Conservation (phyloP, 805 yeast genomes). For the Trichomonascus vanleenenianus region DNA sequence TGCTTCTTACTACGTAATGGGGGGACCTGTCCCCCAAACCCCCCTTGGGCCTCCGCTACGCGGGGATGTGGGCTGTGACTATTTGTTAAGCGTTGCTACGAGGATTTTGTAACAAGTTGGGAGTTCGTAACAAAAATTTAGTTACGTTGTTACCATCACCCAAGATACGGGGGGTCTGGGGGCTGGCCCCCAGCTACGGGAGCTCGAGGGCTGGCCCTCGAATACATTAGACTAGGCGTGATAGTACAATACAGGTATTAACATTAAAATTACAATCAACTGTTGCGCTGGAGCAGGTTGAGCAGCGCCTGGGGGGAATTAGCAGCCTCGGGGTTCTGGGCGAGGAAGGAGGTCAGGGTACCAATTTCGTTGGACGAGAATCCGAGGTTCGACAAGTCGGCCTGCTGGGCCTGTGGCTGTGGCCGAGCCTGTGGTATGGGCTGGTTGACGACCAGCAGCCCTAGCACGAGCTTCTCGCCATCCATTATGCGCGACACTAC, state of each 20-base stretch:
- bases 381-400: slow-evolving; percentile 13
- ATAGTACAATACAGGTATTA: neutral
- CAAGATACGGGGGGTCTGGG: no score
- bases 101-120: no score
- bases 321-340: slow-evolving; percentile 22
- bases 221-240: no score
- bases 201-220: no score
- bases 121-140: no score
- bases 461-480: slow-evolving; percentile 8
- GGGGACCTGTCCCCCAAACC: no score
- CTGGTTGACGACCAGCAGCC: slow-evolving; percentile 12
- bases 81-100: no score
- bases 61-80: no score
- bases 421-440: neutral
- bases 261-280: slow-evolving; percentile 2
- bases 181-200: no score
- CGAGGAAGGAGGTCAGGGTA: slow-evolving; percentile 18
- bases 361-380: slow-evolving; percentile 19
- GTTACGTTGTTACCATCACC: no score
- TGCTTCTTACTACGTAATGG: no score
- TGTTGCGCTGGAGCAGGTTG: slow-evolving; percentile 20
- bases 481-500: neutral
- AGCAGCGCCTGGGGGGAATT: slow-evolving; percentile 24
- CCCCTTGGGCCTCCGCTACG: no score
- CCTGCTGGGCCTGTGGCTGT: neutral